These are phyloP conservation scores for Magnusiomyces clavatus DNA, from an alignment of 1,139 yeast species.

Conservation along the genomic window DNA sequence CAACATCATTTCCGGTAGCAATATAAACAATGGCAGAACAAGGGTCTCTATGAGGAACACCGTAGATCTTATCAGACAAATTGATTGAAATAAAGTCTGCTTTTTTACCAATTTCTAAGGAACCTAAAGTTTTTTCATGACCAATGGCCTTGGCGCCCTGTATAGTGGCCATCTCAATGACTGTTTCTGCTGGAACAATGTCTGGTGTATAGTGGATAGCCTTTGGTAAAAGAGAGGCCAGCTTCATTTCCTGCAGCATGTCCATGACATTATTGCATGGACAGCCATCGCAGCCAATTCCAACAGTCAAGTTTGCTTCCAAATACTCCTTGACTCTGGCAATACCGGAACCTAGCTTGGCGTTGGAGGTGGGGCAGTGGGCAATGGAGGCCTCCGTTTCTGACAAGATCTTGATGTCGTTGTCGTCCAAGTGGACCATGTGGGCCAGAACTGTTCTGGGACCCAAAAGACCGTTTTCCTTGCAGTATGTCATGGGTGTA, in stretches of 20 bases:
- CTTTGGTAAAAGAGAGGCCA: slow-evolving; percentile 27
- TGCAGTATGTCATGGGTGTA: slow-evolving; percentile 24
- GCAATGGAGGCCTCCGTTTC: slow-evolving; percentile 26
- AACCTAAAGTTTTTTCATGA: slow-evolving; percentile 18
- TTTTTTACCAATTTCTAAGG: slow-evolving; percentile 26
- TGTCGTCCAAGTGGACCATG: slow-evolving; percentile 25
- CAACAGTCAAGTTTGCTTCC: slow-evolving; percentile 24
- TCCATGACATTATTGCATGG: slow-evolving; percentile 26
- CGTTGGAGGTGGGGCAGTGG: slow-evolving; percentile 30
- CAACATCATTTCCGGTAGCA: slow-evolving; percentile 24
- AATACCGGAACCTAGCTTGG: slow-evolving; percentile 28
- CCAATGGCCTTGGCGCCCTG: slow-evolving; percentile 20
- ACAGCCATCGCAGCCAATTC: slow-evolving; percentile 27
- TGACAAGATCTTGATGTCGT: slow-evolving; percentile 23
- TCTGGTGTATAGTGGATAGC: slow-evolving; percentile 24
- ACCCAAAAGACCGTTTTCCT: slow-evolving; percentile 22
- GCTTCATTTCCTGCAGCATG: slow-evolving; percentile 26
- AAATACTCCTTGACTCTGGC: slow-evolving; percentile 26
- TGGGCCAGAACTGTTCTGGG: slow-evolving; percentile 21
- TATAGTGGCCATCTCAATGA: slow-evolving; percentile 26
- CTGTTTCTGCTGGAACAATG: slow-evolving; percentile 26
- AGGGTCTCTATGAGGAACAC: slow-evolving; percentile 16
- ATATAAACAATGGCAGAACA: slow-evolving; percentile 24
- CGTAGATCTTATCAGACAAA: slow-evolving; percentile 21
- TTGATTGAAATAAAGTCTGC: slow-evolving; percentile 24